These are phyloP conservation scores for Pyricularia grisea DNA, from an alignment of 2,329 filamentous ascomycete species.

Conservation along the genomic window DNA sequence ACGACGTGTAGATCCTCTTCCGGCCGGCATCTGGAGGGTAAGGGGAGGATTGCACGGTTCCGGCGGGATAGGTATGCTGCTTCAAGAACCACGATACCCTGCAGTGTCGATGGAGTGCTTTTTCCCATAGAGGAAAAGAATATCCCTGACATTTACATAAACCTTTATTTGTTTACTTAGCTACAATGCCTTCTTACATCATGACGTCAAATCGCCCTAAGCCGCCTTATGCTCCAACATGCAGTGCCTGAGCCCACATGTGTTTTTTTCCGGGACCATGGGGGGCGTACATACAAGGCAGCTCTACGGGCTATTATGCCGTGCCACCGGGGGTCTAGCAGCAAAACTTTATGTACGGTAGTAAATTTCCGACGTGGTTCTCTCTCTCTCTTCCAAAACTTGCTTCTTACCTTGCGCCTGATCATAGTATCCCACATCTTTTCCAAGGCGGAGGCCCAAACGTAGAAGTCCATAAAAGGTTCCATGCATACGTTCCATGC, in stretches of 20 bases:
- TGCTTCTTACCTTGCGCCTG: not conserved
- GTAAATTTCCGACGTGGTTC: not conserved
- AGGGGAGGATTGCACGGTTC: too few relatives aligned
- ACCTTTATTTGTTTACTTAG: not conserved
- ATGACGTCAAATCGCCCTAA: not conserved
- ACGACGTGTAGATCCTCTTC: not conserved
- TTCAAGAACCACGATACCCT: too few relatives aligned
- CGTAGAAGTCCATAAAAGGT: not conserved
- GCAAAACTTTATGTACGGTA: not conserved
- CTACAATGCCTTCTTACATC: not conserved
- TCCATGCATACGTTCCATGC: not conserved
- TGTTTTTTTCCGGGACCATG: not conserved
- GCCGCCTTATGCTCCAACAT: not conserved
- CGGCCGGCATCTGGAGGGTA: too few relatives aligned
- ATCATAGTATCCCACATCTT: not conserved
- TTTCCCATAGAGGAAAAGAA: not conserved
- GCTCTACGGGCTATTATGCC: not conserved
- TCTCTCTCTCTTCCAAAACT: not conserved
- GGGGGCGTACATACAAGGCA: not conserved
- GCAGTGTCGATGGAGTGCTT: not conserved
- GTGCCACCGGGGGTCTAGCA: not conserved
- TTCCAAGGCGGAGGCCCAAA: not conserved
- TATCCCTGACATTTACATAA: not conserved
- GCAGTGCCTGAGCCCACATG: not conserved
- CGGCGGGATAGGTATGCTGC: too few relatives aligned